These are phyloP conservation scores for Sparassis latifolia DNA, from an alignment of 1,284 basidiomycete genomes.

Conservation along the genomic window DNA sequence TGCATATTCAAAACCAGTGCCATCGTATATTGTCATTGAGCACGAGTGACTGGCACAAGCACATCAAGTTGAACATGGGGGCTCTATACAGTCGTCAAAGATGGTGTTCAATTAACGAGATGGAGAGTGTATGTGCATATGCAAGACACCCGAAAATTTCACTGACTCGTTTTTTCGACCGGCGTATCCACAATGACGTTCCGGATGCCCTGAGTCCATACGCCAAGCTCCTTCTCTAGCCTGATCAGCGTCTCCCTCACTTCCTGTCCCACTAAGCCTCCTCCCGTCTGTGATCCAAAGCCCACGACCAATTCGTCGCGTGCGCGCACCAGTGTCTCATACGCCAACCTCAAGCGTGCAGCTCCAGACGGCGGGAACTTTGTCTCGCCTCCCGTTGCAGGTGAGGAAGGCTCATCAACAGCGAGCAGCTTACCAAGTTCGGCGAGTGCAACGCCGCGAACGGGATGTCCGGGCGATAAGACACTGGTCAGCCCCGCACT, in stretches of 20 bases:
- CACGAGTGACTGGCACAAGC: too few relatives aligned
- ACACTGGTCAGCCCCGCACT: constrained; percentile 51
- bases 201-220: constrained; percentile 53
- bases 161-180: not conserved
- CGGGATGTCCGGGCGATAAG: constrained; percentile 69
- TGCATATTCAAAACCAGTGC: too few relatives aligned
- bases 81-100: too few relatives aligned
- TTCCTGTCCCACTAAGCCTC: constrained; percentile 53
- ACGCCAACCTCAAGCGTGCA: constrained; percentile 53
- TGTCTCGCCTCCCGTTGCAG: constrained; percentile 4
- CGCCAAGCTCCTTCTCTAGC: constrained; percentile 61
- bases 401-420: constrained; percentile 58
- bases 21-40: too few relatives aligned
- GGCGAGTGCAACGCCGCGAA: constrained; percentile 67
- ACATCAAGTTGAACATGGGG: too few relatives aligned
- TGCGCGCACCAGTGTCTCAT: constrained; percentile 57
- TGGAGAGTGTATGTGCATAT: not conserved
- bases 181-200: constrained; percentile 38
- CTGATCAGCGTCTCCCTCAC: constrained; percentile 48
- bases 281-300: constrained; percentile 55
- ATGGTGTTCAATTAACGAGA: too few relatives aligned
- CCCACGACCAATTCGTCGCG: constrained; percentile 52
- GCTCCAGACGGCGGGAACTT: constrained; percentile 61
- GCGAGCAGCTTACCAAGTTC: constrained; percentile 79
- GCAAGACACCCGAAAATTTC: not conserved